phyloP scores from a whole-genome alignment of 495 filamentous ascomycete genomes.

The Daldinia loculata region DNA sequence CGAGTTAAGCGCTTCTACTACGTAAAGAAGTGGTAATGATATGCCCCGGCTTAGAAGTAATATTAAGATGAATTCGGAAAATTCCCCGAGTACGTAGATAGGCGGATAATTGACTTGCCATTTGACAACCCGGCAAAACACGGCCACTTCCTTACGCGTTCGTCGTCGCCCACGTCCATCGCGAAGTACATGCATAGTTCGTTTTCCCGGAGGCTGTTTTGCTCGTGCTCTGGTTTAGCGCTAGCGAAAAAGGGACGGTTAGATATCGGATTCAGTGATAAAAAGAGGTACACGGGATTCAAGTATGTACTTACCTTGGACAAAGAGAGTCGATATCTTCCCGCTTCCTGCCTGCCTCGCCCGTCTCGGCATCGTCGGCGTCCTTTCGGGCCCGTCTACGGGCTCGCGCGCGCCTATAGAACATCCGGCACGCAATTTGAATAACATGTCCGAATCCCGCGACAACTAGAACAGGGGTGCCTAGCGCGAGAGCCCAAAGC shows the following conservation, averaged over 20 bases:
- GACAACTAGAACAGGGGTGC: conserved; percentile 60
- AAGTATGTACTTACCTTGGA: background rate
- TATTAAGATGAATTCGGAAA: background rate
- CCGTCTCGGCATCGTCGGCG: background rate
- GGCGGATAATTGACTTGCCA: conserved; percentile 25
- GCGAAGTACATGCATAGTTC: conserved; percentile 17
- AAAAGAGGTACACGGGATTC: background rate
- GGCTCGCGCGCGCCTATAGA: conserved; percentile 25
- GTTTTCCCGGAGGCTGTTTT: conserved; percentile 1
- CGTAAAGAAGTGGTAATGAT: background rate
- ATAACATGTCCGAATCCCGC: conserved; percentile 54
- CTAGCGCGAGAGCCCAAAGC: conserved; percentile 57
- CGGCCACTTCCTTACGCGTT: conserved; percentile 34
- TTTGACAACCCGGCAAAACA: conserved; percentile 20
- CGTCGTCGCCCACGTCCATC: conserved; percentile 35
- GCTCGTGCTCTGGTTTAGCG: conserved; percentile 4
- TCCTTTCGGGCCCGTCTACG: background rate
- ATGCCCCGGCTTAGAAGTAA: background rate
- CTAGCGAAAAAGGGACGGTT: background rate
- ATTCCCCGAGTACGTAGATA: conserved; percentile 7
- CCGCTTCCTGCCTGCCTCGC: conserved; percentile 3
- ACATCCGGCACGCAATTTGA: conserved; percentile 37
- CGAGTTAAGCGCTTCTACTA: background rate
- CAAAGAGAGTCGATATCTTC: background rate
- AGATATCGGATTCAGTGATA: background rate